Evolutionary conservation across 306 rosid species (phyloP).

Genomic region (Gynostemma pentaphyllum): DNA sequence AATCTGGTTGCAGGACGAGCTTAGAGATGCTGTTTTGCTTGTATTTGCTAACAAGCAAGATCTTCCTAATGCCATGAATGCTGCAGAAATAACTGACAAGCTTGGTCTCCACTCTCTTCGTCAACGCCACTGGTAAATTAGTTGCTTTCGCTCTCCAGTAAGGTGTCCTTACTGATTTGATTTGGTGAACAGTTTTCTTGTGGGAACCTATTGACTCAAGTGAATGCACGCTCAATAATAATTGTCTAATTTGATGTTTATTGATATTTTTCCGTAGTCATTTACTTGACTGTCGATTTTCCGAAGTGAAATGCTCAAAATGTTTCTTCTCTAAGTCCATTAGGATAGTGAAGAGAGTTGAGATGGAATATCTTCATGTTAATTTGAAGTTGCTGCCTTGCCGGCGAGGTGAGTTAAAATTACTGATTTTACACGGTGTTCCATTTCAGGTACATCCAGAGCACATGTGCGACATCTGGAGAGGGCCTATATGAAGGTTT

Average conservation of each 20-base stretch:
- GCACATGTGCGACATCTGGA: constrained; percentile 99
- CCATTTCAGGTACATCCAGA: constrained; percentile 86
- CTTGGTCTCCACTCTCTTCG: constrained; percentile 97
- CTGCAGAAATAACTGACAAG: constrained; percentile 96
- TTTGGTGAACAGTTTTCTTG: too few species aligned
- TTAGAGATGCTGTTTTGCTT: constrained; percentile 90
- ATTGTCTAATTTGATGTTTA: too few species aligned
- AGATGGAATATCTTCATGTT: not conserved
- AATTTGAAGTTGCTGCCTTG: not conserved
- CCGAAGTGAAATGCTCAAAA: too few species aligned
- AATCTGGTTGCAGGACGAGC: constrained; percentile 63
- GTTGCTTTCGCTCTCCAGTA: not conserved
- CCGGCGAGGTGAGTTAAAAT: not conserved
- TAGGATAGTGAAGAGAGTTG: not conserved
- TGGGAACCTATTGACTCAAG: too few species aligned
- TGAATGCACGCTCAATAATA: too few species aligned
- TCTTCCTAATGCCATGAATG: constrained; percentile 99
- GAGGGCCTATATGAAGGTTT: constrained; percentile 94
- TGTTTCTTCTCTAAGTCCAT: not conserved
- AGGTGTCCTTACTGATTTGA: too few species aligned
- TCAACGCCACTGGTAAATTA: constrained; percentile 86
- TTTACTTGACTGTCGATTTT: too few species aligned
- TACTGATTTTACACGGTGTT: constrained; percentile 19
- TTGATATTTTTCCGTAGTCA: too few species aligned
- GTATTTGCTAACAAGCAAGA: constrained; percentile 98